These are phyloP conservation scores for Penicillium ochrochloron DNA, from an alignment of 495 filamentous ascomycete species.

Conservation along the genomic window DNA sequence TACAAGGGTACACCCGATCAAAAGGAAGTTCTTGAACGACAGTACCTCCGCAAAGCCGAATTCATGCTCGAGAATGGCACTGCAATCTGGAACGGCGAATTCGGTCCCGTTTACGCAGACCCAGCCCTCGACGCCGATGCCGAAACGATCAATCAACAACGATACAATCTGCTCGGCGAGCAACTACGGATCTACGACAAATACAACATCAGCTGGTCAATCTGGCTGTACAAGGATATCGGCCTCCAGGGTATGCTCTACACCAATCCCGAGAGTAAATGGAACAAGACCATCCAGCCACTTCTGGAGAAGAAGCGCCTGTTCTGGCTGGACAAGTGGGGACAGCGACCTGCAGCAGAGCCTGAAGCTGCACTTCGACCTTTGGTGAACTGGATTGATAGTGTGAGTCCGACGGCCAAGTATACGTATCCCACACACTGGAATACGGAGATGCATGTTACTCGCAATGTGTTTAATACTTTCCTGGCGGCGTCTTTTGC, in stretches of 20 bases:
- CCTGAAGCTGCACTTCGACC: conserved; percentile 45
- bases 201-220: conserved; percentile 61
- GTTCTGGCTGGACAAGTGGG: conserved; percentile 61
- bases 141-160: conserved; percentile 52
- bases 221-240: conserved; percentile 71
- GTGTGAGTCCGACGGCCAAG: conserved; percentile 42
- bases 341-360: conserved; percentile 42
- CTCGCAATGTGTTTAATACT: conserved; percentile 56
- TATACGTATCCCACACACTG: conserved; percentile 59
- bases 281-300: conserved; percentile 52
- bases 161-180: conserved; percentile 58
- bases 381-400: conserved; percentile 48
- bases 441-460: conserved; percentile 60
- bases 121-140: conserved; percentile 37
- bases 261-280: conserved; percentile 50
- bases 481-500: conserved; percentile 56
- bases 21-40: conserved; percentile 48
- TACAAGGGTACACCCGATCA: conserved; percentile 59
- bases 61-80: conserved; percentile 59
- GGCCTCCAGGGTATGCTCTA: conserved; percentile 68
- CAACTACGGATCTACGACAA: conserved; percentile 63
- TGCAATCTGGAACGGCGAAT: conserved; percentile 71
- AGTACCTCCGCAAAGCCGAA: conserved; percentile 59
- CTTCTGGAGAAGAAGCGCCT: conserved; percentile 61
- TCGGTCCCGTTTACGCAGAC: conserved; percentile 64